Base-by-base conservation (phyloP, 2,329 filamentous ascomycete species). In the Cladobotryum protrusum region DNA sequence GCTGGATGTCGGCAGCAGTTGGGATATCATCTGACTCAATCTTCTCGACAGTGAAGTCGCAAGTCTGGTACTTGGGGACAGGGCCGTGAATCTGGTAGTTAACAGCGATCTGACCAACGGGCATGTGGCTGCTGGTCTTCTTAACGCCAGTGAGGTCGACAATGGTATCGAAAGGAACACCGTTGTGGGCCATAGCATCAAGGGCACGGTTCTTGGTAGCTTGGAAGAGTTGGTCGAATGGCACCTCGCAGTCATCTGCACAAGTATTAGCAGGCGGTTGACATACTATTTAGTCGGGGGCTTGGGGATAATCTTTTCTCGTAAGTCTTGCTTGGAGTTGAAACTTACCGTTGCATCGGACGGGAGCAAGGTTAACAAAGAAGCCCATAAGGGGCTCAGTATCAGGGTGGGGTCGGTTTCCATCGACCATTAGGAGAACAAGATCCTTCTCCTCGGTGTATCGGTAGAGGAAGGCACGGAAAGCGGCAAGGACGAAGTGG, bases 51-150 rank as follows among this genome's bases (percentile, higher is more conserved):
- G 49, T 52, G 35, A 61, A 61, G 49, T 61, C 58, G 35, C 45
- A 49, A 15, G 59, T 54, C n/a, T 47, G 47, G 48, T 58, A 59
- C 4, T 44, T 52, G 2, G 58, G 54, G 2, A 55, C 50, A 11
- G 58, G 52, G 14, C 58, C 59, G 47, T 61, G 54, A 14, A 61
- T 60, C 50, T 61, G 57, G 51, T 59, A 61, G 54, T 61, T 61
- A 48, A 61, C 52, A 3, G 56, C 52, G 29, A 61, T 53, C 48
- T 61, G 58, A 36, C 57, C 58, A 3, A 61, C 47, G 2, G 58
- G 56, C 52, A 59, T 53, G 53, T 61, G 57, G 32, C 49, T 52
- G 34, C 52, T 54, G n/a, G 49, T 59, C 50, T 57, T 56, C 49
- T 57, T 54, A 47, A 57, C 53, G 8, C 55, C 47, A 45, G 57